A percentile compares a stretch with the other conserved stretches of the same genome.
Conservation (phyloP, 2,329 filamentous ascomycete genomes). For the Aspergillus amoenus region DNA sequence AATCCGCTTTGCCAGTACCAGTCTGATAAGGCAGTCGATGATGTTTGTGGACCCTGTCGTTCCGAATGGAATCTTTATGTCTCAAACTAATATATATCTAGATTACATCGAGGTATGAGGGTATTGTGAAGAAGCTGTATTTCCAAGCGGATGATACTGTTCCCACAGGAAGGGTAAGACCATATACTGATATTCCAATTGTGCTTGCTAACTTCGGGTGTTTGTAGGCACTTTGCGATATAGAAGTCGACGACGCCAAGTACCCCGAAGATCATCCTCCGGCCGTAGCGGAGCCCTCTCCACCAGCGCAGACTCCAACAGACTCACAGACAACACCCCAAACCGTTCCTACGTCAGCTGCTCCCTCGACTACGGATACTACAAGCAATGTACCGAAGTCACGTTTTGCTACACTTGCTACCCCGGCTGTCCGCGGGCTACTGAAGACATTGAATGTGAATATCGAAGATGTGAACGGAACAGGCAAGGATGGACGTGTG, state of each 20-base stretch:
- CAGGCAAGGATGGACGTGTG: constrained; percentile 86
- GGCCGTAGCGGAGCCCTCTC: constrained; percentile 25
- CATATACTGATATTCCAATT: neutral
- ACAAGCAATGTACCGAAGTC: constrained; percentile 37
- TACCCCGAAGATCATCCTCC: constrained; percentile 57
- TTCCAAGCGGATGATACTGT: constrained; percentile 97
- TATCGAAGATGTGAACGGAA: constrained; percentile 76
- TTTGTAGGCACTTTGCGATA: constrained; percentile 78
- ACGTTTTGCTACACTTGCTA: constrained; percentile 75
- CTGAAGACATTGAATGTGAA: constrained; percentile 76
- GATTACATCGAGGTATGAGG: constrained; percentile 94
- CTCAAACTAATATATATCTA: constrained; percentile 51
- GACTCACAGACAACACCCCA: constrained; percentile 18
- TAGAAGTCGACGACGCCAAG: constrained; percentile 81
- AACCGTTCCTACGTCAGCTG: constrained; percentile 3
- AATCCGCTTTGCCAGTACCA: constrained; percentile 97
- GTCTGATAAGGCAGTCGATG: constrained; percentile 83
- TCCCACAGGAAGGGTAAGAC: constrained; percentile 71
- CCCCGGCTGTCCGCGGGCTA: constrained; percentile 86
- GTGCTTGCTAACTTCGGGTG: constrained; percentile 7
- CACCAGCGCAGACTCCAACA: constrained; percentile 16
- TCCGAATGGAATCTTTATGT: neutral
- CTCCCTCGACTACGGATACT: constrained; percentile 8
- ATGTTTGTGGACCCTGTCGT: constrained; percentile 41
- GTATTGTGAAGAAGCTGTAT: constrained; percentile 92